These are phyloP conservation scores for Passiflora organensis DNA, from an alignment of 345 rosid species.

Conservation along the genomic window DNA sequence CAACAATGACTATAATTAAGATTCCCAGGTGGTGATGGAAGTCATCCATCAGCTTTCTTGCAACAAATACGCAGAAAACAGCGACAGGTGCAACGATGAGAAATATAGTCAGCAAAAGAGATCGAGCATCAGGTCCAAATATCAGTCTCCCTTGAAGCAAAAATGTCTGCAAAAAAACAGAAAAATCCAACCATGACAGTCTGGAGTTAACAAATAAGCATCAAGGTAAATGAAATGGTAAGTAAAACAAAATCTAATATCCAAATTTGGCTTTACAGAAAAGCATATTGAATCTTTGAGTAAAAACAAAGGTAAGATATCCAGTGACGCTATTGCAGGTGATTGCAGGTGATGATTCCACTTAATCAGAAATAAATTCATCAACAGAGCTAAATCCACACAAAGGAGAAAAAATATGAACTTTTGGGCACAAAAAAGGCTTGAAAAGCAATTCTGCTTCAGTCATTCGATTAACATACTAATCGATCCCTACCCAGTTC, in stretches of 20 bases:
- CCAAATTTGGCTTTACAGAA: background rate
- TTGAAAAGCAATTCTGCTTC: background rate
- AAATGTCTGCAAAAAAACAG: constrained; percentile 56
- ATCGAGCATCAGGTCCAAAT: constrained; percentile 92
- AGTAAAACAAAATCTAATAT: background rate
- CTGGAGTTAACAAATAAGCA: constrained; percentile 6
- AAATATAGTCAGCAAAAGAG: constrained; percentile 52
- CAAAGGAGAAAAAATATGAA: no score
- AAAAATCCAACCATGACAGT: background rate
- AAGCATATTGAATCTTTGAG: no score
- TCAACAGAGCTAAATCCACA: no score
- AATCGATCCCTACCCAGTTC: constrained; percentile 1
- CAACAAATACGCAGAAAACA: constrained; percentile 76
- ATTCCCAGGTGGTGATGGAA: constrained; percentile 66
- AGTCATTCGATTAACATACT: background rate
- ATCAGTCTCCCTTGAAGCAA: constrained; percentile 69
- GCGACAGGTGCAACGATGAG: constrained; percentile 67
- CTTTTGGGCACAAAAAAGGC: no score
- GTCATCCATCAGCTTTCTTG: constrained; percentile 56
- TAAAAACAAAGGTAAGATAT: no score
- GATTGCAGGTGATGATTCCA: no score
- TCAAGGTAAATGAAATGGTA: background rate
- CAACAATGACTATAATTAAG: constrained; percentile 45
- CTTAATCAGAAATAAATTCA: no score
- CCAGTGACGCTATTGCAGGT: no score